Evolutionary conservation across 2,329 filamentous ascomycete species (phyloP).

Genomic region (Verticillium zaregamsianum): DNA sequence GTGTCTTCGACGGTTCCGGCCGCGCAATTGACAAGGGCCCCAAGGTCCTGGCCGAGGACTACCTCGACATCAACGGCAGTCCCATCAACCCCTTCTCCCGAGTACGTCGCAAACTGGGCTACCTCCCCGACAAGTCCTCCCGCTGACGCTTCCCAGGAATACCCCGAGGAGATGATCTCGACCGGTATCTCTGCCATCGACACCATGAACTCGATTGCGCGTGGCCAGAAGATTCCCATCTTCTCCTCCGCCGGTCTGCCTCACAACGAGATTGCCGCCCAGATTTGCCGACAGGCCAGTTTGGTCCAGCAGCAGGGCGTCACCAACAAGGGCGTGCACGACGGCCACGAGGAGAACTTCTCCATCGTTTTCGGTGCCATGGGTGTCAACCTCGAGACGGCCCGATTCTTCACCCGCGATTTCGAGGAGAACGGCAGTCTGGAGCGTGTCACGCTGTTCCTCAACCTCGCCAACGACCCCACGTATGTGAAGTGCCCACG

Average conservation of each 20-base stretch:
- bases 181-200: slow-evolving; percentile 99
- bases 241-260: slow-evolving; percentile 98
- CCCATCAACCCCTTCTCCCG: slow-evolving; percentile 98
- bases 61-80: slow-evolving; percentile 97
- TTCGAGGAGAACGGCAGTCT: slow-evolving; percentile 99
- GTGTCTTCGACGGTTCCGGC: slow-evolving; percentile 97
- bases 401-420: slow-evolving; percentile 95
- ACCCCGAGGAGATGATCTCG: slow-evolving; percentile 99
- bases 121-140: not conserved
- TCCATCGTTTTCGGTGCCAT: slow-evolving; percentile 99
- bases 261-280: slow-evolving; percentile 98
- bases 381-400: slow-evolving; percentile 99
- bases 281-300: slow-evolving; percentile 96
- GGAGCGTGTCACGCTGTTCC: slow-evolving; percentile 94
- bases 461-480: slow-evolving; percentile 98
- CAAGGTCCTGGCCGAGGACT: slow-evolving; percentile 96
- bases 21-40: slow-evolving; percentile 98
- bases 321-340: slow-evolving; percentile 91
- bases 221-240: slow-evolving; percentile 99
- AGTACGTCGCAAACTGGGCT: slow-evolving; percentile 47
- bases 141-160: slow-evolving; percentile 58
- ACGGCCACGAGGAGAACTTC: slow-evolving; percentile 98
- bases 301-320: slow-evolving; percentile 75
- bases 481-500: slow-evolving; percentile 59
- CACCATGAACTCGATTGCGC: slow-evolving; percentile 96